These are phyloP conservation scores for Exidia glandulosa DNA, from an alignment of 768 basidiomycete genomes.

Conservation along the genomic window DNA sequence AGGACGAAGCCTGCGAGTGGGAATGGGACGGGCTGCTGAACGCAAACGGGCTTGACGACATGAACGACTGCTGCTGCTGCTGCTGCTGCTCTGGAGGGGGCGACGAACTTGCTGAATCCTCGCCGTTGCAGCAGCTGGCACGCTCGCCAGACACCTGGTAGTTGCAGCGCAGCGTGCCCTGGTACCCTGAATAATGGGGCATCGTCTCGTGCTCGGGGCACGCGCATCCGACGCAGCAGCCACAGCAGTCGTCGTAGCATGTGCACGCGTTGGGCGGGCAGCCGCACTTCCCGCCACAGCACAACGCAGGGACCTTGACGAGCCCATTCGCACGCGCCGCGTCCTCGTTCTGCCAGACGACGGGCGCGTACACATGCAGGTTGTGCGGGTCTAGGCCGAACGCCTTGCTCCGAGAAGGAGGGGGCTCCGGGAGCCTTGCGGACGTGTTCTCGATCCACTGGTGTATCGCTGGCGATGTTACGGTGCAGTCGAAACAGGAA, in stretches of 20 bases:
- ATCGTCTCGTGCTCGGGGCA: neutral
- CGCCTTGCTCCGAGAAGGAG: slow-evolving; percentile 34
- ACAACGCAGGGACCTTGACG: slow-evolving; percentile 53
- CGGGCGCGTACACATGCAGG: slow-evolving; percentile 31
- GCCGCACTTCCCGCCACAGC: slow-evolving; percentile 51
- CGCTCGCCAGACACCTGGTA: neutral
- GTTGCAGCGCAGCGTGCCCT: neutral
- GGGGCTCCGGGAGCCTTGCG: slow-evolving; percentile 40
- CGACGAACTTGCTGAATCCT: neutral
- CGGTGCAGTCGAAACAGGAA: slow-evolving; percentile 6
- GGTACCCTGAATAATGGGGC: neutral
- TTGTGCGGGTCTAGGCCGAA: slow-evolving; percentile 41
- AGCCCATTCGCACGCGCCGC: slow-evolving; percentile 34
- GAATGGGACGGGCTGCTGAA: neutral
- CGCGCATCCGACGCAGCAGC: slow-evolving; percentile 27
- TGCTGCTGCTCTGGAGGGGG: neutral
- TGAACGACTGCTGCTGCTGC: too few relatives aligned
- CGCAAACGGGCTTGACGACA: neutral
- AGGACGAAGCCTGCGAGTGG: neutral
- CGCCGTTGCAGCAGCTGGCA: neutral
- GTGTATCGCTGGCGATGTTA: slow-evolving; percentile 17
- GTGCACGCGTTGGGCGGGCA: slow-evolving; percentile 43
- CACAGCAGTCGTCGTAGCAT: slow-evolving; percentile 48
- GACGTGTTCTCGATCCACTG: slow-evolving; percentile 58
- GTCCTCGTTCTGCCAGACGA: slow-evolving; percentile 3